These are phyloP conservation scores for Rhododendron molle DNA, from an alignment of 148 eudicot genomes.

Conservation along the genomic window DNA sequence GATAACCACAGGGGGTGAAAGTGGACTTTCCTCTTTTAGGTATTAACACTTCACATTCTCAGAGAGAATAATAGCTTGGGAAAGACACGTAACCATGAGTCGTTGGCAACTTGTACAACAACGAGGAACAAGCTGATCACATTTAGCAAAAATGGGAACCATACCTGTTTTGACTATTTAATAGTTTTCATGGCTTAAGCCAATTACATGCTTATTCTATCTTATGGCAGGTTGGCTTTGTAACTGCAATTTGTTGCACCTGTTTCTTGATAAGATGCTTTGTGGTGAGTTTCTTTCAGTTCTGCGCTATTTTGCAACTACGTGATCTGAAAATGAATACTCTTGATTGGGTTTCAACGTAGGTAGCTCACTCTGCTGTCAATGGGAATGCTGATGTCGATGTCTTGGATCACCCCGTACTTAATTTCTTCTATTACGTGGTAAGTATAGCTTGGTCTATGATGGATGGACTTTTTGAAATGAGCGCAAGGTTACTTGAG, in stretches of 20 bases:
- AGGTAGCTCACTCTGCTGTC: conserved; percentile 51
- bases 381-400: conserved; percentile 41
- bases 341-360: background rate
- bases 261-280: conserved; percentile 59
- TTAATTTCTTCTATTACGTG: conserved; percentile 44
- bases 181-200: background rate
- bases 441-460: conserved; percentile 18
- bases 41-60: background rate
- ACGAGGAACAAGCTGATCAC: background rate
- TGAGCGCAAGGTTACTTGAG: background rate
- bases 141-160: background rate
- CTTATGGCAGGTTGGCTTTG: conserved; percentile 52
- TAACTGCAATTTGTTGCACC: conserved; percentile 58
- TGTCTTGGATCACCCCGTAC: conserved; percentile 48
- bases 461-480: background rate
- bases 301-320: no score
- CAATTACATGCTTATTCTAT: background rate
- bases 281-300: conserved; percentile 37
- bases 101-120: background rate
- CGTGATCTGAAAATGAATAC: background rate
- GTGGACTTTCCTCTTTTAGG: no score
- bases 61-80: background rate
- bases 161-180: background rate
- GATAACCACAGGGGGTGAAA: no score
- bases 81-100: background rate